Conservation (phyloP, 2,329 filamentous ascomycete species). For the Periconia sp. region DNA sequence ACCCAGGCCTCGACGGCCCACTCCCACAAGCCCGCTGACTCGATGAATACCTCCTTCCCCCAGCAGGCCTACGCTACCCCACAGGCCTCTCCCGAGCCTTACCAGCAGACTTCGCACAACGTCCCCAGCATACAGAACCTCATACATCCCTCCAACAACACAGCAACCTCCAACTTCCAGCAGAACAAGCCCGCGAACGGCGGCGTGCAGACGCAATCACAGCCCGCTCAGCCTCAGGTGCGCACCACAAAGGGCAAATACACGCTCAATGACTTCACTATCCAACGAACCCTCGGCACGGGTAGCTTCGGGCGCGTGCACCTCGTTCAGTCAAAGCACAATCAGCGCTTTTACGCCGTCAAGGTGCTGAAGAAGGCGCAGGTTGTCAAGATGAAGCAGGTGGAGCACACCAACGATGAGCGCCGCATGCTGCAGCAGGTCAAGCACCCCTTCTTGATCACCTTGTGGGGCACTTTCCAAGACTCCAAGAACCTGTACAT, state of each 20-base stretch:
- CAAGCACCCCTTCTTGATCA: slow-evolving; percentile 97
- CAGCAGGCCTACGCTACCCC: slow-evolving; percentile 39
- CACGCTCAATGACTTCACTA: slow-evolving; percentile 85
- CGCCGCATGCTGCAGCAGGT: slow-evolving; percentile 94
- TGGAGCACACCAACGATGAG: slow-evolving; percentile 99
- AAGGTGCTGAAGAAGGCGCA: slow-evolving; percentile 99
- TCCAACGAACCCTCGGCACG: slow-evolving; percentile 90
- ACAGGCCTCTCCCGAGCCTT: slow-evolving; percentile 38
- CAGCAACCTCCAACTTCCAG: slow-evolving; percentile 33
- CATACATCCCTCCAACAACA: slow-evolving; percentile 66
- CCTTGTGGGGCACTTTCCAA: slow-evolving; percentile 97
- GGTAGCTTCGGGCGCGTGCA: slow-evolving; percentile 97
- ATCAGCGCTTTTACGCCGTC: slow-evolving; percentile 96
- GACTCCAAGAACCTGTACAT: slow-evolving; percentile 96
- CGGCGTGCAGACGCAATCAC: slow-evolving; percentile 46
- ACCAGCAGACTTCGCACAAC: slow-evolving; percentile 62
- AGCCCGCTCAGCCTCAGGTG: slow-evolving; percentile 45
- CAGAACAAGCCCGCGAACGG: slow-evolving; percentile 39
- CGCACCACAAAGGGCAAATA: slow-evolving; percentile 97
- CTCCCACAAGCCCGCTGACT: slow-evolving; percentile 44
- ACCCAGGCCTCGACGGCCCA: slow-evolving; percentile 16
- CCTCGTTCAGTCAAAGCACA: slow-evolving; percentile 96
- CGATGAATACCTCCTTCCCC: slow-evolving; percentile 48
- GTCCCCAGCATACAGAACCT: slow-evolving; percentile 83
- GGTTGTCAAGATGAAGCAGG: slow-evolving; percentile 99